Base-by-base conservation (phyloP, 805 yeast genomes). In the Ogataea salicorniae region DNA sequence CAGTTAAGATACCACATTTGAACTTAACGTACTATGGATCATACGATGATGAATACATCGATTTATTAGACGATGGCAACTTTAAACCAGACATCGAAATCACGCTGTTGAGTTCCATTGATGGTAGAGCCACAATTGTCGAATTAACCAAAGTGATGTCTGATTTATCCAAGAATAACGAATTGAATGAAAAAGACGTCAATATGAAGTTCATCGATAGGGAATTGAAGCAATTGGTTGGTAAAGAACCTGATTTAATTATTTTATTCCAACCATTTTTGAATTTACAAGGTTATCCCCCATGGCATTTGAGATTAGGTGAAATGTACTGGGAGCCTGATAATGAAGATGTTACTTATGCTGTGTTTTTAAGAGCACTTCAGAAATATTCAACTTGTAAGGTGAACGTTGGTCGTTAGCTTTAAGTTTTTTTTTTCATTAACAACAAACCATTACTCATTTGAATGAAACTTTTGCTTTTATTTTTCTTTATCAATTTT, bases 231-330 rank as follows among this genome's bases (percentile, higher is more conserved):
- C 87, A 81, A 56, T 71, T 89, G 45, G 94, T 90, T 15, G 94
- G 96, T 1, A 75, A 74, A n/a, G 99, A 94, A 63, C 98, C 99
- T 0, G 99, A 94, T 63, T 74, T 94, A 53, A 71, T 94, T 42
- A 72, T 94, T 31, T 69, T 87, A 45, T 94, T 92, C 64, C 89
- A 89, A 18, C 96, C 97, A n/a, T 73, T 75, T 13, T 72, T 94
- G 53, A 95, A 90, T 63, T 75, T 94, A 43, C 95, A 90, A 66
- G 97, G 96, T 16, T 94, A 83, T 65, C 98, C 98, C 18, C 99
- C 99, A 29, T 94, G 99, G 99, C 98, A 92, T 62, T 80, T 89
- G 34, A 78, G 99, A 52, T 76, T 95, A 45, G 79, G 90, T 6
- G 99, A 94, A 62, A 80, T 94, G 60, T 91, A 83, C 68, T 87